phyloP scores from a whole-genome alignment of 768 basidiomycete genomes.

The Calocybe cyanea region DNA sequence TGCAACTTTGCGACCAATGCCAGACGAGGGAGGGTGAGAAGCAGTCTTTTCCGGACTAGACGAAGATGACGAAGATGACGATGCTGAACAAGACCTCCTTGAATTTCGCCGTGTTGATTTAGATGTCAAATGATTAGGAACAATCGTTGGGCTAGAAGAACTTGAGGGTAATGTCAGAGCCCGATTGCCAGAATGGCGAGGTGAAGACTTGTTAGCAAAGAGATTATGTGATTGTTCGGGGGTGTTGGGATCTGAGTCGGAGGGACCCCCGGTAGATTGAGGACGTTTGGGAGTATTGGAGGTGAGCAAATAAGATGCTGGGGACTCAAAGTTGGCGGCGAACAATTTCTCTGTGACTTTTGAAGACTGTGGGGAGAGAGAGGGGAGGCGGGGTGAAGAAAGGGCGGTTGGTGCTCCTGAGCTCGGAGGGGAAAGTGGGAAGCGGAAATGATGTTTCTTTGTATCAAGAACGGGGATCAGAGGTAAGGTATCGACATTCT shows the following conservation, averaged over 20 bases:
- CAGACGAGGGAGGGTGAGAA: slow-evolving; percentile 31
- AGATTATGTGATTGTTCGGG: slow-evolving; percentile 36
- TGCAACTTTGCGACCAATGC: slow-evolving; percentile 80
- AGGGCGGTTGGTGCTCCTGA: slow-evolving; percentile 37
- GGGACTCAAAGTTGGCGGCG: slow-evolving; percentile 18
- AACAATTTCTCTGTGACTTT: slow-evolving; percentile 19
- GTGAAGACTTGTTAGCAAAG: slow-evolving; percentile 21
- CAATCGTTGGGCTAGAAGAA: slow-evolving; percentile 14
- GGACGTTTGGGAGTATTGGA: slow-evolving; percentile 22
- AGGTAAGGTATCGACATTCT: slow-evolving; percentile 8
- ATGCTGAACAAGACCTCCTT: slow-evolving; percentile 31
- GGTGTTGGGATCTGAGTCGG: slow-evolving; percentile 43
- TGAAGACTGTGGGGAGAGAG: slow-evolving; percentile 22
- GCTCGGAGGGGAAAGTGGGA: slow-evolving; percentile 45
- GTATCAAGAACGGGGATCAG: slow-evolving; percentile 11
- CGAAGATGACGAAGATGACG: slow-evolving; percentile 32
- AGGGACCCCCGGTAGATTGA: slow-evolving; percentile 25
- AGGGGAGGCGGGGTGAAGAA: slow-evolving; percentile 32
- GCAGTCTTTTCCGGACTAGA: slow-evolving; percentile 24
- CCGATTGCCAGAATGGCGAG: slow-evolving; percentile 28
- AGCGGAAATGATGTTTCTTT: slow-evolving; percentile 29
- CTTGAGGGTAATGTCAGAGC: slow-evolving; percentile 35
- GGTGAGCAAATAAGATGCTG: slow-evolving; percentile 20
- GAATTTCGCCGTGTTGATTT: slow-evolving; percentile 29
- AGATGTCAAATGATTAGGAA: slow-evolving; percentile 19